These are phyloP conservation scores for Geranium incanum DNA, from an alignment of 441 rosid genomes.

Conservation along the genomic window DNA sequence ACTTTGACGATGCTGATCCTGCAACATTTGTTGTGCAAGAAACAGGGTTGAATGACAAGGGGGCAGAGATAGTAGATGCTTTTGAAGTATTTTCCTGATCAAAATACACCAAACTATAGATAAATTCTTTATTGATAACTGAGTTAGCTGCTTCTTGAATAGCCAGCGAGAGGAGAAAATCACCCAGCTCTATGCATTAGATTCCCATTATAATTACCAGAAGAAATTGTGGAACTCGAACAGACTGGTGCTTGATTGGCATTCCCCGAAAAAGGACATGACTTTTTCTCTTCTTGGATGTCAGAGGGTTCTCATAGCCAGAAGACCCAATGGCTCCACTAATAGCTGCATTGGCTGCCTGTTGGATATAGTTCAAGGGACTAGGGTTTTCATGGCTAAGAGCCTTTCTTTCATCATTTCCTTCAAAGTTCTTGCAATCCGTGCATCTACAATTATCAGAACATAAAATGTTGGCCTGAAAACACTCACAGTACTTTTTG, in stretches of 20 bases:
- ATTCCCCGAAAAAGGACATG: conserved; percentile 34
- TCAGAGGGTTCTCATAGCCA: conserved; percentile 35
- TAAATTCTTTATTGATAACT: background rate
- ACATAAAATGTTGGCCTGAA: conserved; percentile 85
- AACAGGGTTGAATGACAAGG: conserved; percentile 26
- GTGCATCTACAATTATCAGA: conserved; percentile 83
- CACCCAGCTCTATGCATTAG: background rate
- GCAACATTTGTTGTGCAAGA: conserved; percentile 30
- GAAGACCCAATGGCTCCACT: conserved; percentile 47
- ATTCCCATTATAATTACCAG: conserved; percentile 35
- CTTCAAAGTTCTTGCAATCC: conserved; percentile 64
- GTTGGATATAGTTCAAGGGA: conserved; percentile 31
- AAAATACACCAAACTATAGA: conserved; percentile 8
- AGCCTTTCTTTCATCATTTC: conserved; percentile 74
- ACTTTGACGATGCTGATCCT: conserved; percentile 35
- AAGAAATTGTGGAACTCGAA: conserved; percentile 27
- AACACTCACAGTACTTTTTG: conserved; percentile 92
- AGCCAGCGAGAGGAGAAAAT: too few species aligned
- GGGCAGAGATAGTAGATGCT: conserved; percentile 22
- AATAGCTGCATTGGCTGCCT: conserved; percentile 47
- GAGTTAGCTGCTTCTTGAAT: too few species aligned
- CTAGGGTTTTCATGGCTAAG: conserved; percentile 54
- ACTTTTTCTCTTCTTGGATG: conserved; percentile 51
- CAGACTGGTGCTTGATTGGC: conserved; percentile 29
- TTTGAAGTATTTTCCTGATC: conserved; percentile 31